phyloP scores from a whole-genome alignment of 257 asterid genomes.

The Jacaranda copaia region DNA sequence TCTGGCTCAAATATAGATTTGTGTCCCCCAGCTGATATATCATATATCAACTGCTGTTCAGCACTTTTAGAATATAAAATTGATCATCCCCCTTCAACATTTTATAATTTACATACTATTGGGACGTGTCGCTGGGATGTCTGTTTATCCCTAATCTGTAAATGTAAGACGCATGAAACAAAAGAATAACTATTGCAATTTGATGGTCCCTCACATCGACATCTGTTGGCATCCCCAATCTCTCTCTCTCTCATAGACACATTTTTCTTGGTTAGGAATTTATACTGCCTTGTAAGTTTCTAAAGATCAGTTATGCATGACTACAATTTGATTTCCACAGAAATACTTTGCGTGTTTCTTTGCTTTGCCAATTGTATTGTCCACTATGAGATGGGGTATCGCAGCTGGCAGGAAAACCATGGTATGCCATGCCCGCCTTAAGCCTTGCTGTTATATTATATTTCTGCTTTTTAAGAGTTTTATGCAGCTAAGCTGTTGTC shows the following conservation, averaged over 20 bases:
- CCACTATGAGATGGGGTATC: conserved; percentile 93
- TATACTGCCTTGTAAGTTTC: neutral
- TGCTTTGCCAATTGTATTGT: conserved; percentile 88
- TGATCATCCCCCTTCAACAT: no score
- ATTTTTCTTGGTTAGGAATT: neutral
- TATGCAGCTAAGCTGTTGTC: conserved; percentile 15
- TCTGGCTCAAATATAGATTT: no score
- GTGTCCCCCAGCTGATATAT: no score
- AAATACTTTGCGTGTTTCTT: conserved; percentile 92
- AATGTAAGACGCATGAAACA: no score
- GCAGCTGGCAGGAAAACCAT: conserved; percentile 95
- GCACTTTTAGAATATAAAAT: no score
- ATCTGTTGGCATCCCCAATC: conserved; percentile 2
- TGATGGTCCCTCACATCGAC: no score
- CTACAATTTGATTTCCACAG: conserved; percentile 48
- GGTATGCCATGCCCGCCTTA: conserved; percentile 48
- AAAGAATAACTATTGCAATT: no score
- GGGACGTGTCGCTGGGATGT: no score
- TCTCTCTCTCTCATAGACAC: neutral
- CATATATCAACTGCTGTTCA: no score
- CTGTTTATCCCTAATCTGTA: no score
- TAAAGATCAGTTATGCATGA: neutral
- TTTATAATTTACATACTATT: no score
- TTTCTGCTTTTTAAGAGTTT: neutral
- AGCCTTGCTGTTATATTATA: conserved; percentile 6